Conservation (phyloP, 176 grass and related monocot genomes). For the Ananas comosus region DNA sequence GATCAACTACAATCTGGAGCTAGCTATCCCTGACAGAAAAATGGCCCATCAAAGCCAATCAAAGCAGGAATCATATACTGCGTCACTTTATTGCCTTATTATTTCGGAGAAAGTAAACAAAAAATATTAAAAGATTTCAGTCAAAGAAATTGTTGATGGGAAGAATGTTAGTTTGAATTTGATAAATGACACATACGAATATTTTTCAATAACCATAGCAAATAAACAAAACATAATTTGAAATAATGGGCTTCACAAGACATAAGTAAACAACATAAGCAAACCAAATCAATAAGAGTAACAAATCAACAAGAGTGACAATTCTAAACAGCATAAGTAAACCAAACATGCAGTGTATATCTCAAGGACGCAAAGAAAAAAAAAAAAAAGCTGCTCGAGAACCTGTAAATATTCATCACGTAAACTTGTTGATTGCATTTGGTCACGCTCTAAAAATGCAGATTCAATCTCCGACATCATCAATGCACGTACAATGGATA, state of each 20-base stretch:
- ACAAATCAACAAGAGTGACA: neutral
- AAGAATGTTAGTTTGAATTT: no score
- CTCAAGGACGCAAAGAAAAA: no score
- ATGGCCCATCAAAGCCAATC: no score
- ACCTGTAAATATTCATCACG: conserved; percentile 93
- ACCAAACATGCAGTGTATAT: neutral
- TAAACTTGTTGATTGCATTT: conserved; percentile 93
- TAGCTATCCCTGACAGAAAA: no score
- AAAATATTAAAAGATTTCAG: no score
- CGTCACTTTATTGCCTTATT: no score
- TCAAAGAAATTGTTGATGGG: no score
- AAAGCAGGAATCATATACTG: no score
- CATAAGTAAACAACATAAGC: no score
- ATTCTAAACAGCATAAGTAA: neutral
- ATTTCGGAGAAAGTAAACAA: no score
- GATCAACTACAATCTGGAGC: conserved; percentile 19
- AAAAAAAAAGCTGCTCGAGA: neutral
- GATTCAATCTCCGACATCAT: conserved; percentile 99
- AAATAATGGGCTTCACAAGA: no score
- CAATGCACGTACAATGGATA: conserved; percentile 93
- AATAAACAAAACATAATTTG: neutral
- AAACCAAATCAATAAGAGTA: neutral
- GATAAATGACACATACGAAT: neutral
- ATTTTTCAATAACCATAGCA: neutral
- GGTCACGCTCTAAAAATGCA: conserved; percentile 92